Evolutionary conservation across 2,329 filamentous ascomycete genomes (phyloP), one percentile per base, ranked within the genome.

Genomic region (Harringtonia lauricola): DNA sequence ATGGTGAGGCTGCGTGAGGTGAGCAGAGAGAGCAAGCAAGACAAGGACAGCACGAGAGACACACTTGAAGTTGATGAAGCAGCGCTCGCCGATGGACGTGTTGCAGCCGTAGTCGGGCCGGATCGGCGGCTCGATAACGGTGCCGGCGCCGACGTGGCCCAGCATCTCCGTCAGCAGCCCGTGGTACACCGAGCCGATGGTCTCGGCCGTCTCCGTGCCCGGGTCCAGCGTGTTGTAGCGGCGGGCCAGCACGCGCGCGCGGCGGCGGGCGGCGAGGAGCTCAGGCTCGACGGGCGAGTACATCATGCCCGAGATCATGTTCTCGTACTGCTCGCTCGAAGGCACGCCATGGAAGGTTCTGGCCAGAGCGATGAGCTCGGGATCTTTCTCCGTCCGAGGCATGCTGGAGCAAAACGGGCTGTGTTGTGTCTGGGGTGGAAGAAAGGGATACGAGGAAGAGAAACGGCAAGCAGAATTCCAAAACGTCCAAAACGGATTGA

Each of bases 101-200:
- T 96, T 95, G 65, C 95, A 95, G 1, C 90, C 90, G 57, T 95
- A 95, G 55, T 95, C 87, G 60, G 89, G 95, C 39, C 72, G 80
- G 60, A 96, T 95, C 0, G 90, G 90, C 2, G 84, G 79, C 56
- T 94, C 87, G 19, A 96, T 83, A 36, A 81, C 71, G 7, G 85
- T 81, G 44, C 82, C 78, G n/a, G 79, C 73, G 17, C 86, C 86
- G 7, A 92, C 74, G 26, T 70, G 74, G 45, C 76, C 85, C 45
- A 82, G 54, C 33, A 79, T 59, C 9, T 71, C 59, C 45, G 60
- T 54, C 39, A 83, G 59, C 47, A 74, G 60, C 7, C 55, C 57
- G 39, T 70, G 61, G 38, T 70, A 60, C 4, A 64, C 63, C n/a
- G 56, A 54, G 2, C 52, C 46, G 22, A 68, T 52, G 8, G 63